These are phyloP conservation scores for Coniosporium apollinis DNA, from an alignment of 495 filamentous ascomycete genomes.

Conservation along the genomic window DNA sequence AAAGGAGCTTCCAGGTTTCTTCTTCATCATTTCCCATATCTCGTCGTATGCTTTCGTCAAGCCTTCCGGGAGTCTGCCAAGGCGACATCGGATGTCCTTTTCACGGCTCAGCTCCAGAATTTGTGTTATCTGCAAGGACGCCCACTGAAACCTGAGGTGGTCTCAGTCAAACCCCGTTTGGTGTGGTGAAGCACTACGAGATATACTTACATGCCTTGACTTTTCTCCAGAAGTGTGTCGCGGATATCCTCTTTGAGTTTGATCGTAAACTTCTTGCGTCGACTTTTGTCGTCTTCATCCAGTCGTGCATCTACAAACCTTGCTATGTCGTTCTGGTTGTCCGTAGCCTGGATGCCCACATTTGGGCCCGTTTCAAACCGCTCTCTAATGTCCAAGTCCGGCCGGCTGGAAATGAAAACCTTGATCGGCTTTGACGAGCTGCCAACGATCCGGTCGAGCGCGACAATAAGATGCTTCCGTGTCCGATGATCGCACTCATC, in stretches of 20 bases:
- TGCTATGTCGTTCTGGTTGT: conserved; percentile 18
- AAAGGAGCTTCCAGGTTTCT: neutral
- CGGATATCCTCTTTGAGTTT: neutral
- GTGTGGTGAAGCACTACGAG: neutral
- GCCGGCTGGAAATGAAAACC: conserved; percentile 31
- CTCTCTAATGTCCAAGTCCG: conserved; percentile 21
- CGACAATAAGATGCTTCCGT: conserved; percentile 1
- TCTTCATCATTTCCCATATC: neutral
- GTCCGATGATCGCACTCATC: conserved; percentile 2
- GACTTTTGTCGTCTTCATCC: neutral
- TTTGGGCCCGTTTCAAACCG: conserved; percentile 15
- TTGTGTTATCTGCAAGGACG: neutral
- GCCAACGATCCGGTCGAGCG: conserved; percentile 8
- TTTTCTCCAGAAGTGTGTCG: neutral
- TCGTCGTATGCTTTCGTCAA: neutral
- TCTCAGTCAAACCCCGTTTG: neutral
- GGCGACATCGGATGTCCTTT: neutral
- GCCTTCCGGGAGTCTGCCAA: neutral
- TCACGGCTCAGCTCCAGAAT: neutral
- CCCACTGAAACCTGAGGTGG: neutral
- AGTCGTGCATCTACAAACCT: conserved; percentile 14
- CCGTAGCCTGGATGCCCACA: conserved; percentile 21
- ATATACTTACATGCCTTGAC: neutral
- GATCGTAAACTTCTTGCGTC: neutral
- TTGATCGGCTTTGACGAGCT: conserved; percentile 20